Conservation (phyloP, 768 basidiomycete species). For the Rhodosporidiobolus odoratus region DNA sequence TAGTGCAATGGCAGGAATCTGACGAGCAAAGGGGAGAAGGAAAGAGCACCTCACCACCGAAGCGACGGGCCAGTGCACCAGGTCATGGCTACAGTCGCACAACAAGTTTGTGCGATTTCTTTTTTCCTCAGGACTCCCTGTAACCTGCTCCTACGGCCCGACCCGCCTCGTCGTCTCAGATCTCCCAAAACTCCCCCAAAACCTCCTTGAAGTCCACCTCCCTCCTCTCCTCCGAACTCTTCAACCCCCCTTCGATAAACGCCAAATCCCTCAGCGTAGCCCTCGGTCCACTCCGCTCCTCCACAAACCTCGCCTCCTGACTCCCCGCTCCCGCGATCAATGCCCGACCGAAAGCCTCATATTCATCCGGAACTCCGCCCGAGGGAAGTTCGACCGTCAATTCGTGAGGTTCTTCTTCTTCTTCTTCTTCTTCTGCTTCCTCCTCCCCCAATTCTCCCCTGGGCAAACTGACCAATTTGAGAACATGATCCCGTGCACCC, state of each 20-base stretch:
- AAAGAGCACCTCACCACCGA: too few relatives aligned
- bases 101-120: too few relatives aligned
- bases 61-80: too few relatives aligned
- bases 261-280: slow-evolving; percentile 69
- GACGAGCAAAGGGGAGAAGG: too few relatives aligned
- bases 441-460: too few relatives aligned
- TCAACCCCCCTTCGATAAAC: slow-evolving; percentile 70
- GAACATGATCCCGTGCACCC: slow-evolving; percentile 50
- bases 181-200: slow-evolving; percentile 27
- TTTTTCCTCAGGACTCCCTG: too few relatives aligned
- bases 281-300: slow-evolving; percentile 56
- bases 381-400: slow-evolving; percentile 55
- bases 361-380: slow-evolving; percentile 52
- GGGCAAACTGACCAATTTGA: slow-evolving; percentile 25
- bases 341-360: slow-evolving; percentile 39
- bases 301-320: slow-evolving; percentile 40
- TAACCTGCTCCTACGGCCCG: too few relatives aligned
- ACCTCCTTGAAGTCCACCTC: slow-evolving; percentile 55
- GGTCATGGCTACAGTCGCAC: too few relatives aligned
- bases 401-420: slow-evolving; percentile 48
- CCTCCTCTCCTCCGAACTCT: slow-evolving; percentile 55
- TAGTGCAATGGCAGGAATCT: too few relatives aligned
- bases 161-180: too few relatives aligned
- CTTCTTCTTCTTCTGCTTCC: slow-evolving; percentile 14
- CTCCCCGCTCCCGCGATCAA: slow-evolving; percentile 60